Evolutionary conservation across 495 filamentous ascomycete genomes (phyloP).

Genomic region (Penicillium maclennaniae): DNA sequence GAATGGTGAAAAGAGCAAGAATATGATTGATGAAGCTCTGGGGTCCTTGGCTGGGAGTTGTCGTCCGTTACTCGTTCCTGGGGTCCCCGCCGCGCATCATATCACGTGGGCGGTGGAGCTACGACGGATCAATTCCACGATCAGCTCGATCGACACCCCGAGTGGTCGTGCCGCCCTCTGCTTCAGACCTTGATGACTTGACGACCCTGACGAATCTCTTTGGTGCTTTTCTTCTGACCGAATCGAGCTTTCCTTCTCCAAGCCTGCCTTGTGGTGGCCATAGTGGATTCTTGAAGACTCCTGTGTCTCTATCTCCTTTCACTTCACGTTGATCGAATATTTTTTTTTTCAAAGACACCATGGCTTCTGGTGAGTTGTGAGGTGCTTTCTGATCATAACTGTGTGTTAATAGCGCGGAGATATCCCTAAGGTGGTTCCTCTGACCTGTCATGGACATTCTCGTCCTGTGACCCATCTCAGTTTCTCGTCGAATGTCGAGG

Average conservation of each 20-base stretch:
- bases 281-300: background rate
- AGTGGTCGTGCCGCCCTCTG: slow-evolving; percentile 15
- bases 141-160: background rate
- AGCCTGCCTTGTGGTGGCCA: slow-evolving; percentile 7
- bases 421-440: slow-evolving; percentile 72
- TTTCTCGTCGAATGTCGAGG: slow-evolving; percentile 83
- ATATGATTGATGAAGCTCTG: slow-evolving; percentile 4
- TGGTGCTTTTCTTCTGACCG: slow-evolving; percentile 30
- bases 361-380: slow-evolving; percentile 14
- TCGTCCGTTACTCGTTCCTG: slow-evolving; percentile 28
- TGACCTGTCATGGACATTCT: slow-evolving; percentile 97
- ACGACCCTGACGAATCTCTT: slow-evolving; percentile 48
- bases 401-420: slow-evolving; percentile 28
- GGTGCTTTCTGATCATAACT: background rate
- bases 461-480: slow-evolving; percentile 91
- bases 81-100: slow-evolving; percentile 32
- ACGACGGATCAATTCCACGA: slow-evolving; percentile 10
- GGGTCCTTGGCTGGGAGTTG: slow-evolving; percentile 8
- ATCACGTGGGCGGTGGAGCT: slow-evolving; percentile 36
- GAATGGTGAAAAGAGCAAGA: slow-evolving; percentile 1
- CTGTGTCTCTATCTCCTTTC: background rate
- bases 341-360: background rate
- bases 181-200: slow-evolving; percentile 37
- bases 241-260: slow-evolving; percentile 14
- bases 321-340: background rate